Conservation (phyloP, 371 early-diverging fungal genomes). For the Haplosporangium sp. region DNA sequence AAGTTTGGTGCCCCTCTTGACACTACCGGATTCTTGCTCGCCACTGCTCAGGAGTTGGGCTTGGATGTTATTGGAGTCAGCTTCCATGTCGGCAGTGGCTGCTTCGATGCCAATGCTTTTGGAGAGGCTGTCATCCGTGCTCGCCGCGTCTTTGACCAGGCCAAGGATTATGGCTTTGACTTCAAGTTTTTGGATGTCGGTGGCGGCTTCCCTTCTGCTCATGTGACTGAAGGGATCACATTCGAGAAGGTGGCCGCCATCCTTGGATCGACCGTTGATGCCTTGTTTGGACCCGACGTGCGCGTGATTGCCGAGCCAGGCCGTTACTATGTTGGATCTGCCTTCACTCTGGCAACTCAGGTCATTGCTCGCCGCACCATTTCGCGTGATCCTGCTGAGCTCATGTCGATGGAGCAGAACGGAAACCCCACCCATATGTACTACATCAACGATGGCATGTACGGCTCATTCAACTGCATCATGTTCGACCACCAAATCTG, state of each 20-base stretch:
- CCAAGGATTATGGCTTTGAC: slow-evolving; percentile 76
- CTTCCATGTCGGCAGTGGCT: slow-evolving; percentile 97
- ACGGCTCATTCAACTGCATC: slow-evolving; percentile 98
- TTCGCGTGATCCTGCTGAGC: slow-evolving; percentile 51
- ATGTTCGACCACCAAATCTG: slow-evolving; percentile 95
- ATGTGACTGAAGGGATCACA: slow-evolving; percentile 75
- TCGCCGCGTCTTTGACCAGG: slow-evolving; percentile 89
- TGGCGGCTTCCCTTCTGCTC: slow-evolving; percentile 96
- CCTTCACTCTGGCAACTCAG: slow-evolving; percentile 92
- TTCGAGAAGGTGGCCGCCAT: slow-evolving; percentile 89
- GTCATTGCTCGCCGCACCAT: slow-evolving; percentile 90
- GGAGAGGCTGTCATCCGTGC: slow-evolving; percentile 91
- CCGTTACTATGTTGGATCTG: slow-evolving; percentile 94
- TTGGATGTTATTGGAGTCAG: slow-evolving; percentile 92
- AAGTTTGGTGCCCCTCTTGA: slow-evolving; percentile 95
- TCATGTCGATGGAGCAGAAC: slow-evolving; percentile 22
- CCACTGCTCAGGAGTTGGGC: slow-evolving; percentile 82
- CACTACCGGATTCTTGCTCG: slow-evolving; percentile 75
- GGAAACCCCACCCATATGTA: slow-evolving; percentile 84
- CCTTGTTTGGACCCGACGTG: slow-evolving; percentile 80
- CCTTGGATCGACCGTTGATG: slow-evolving; percentile 82
- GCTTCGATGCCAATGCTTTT: slow-evolving; percentile 92
- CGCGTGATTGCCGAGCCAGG: slow-evolving; percentile 98
- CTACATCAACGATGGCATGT: slow-evolving; percentile 98
- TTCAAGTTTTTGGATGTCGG: slow-evolving; percentile 93